Conservation (phyloP, 305 asterid species). For the Plantago lanceolata region DNA sequence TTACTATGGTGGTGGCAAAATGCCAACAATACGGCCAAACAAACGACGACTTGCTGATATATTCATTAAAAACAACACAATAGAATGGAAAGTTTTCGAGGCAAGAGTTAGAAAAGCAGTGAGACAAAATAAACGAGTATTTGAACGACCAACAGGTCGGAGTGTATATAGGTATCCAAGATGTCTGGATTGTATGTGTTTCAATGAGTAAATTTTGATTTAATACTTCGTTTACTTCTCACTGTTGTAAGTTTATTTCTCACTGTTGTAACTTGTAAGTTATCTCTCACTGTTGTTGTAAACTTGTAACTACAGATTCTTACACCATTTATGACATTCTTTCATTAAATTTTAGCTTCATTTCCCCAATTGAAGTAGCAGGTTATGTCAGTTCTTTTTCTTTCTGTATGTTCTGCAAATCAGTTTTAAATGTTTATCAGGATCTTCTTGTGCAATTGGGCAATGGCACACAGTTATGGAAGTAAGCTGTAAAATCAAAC, state of each 20-base stretch:
- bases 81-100: slow-evolving; percentile 91
- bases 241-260: too few species aligned
- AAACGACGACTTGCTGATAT: slow-evolving; percentile 93
- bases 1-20: slow-evolving; percentile 76
- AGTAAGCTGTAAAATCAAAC: slow-evolving; percentile 26
- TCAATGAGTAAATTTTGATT: slow-evolving; percentile 29
- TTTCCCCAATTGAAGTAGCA: too few species aligned
- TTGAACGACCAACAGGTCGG: slow-evolving; percentile 84
- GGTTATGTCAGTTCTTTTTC: too few species aligned
- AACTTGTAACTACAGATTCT: background rate
- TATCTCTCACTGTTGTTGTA: too few species aligned
- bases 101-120: slow-evolving; percentile 86
- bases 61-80: slow-evolving; percentile 76
- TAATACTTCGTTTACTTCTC: background rate
- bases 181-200: slow-evolving; percentile 81
- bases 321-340: background rate
- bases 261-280: too few species aligned
- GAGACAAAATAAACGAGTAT: slow-evolving; percentile 82
- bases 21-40: slow-evolving; percentile 92
- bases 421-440: too few species aligned
- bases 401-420: too few species aligned
- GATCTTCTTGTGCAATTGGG: slow-evolving; percentile 29
- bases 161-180: slow-evolving; percentile 93
- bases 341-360: too few species aligned
- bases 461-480: slow-evolving; percentile 53